Evolutionary conservation across 1,139 yeast genomes (phyloP).

Genomic region (Blastobotrys elegans): DNA sequence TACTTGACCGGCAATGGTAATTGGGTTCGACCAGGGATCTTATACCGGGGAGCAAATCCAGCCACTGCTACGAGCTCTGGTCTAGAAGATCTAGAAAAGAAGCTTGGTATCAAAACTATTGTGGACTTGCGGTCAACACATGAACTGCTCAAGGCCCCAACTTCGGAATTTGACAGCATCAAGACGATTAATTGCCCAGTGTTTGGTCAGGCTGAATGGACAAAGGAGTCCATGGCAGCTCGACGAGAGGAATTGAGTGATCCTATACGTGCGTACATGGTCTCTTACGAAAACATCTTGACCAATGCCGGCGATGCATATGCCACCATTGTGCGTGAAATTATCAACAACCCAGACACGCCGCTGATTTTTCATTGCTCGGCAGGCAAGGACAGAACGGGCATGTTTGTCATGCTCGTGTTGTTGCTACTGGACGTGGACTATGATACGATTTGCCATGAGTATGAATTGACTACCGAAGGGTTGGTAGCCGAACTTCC

Average conservation of each 20-base stretch:
- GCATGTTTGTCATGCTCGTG: conserved; percentile 63
- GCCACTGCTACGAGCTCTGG: conserved; percentile 46
- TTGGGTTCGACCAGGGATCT: conserved; percentile 48
- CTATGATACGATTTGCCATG: conserved; percentile 58
- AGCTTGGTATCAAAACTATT: conserved; percentile 45
- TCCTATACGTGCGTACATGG: conserved; percentile 58
- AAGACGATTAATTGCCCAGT: conserved; percentile 56
- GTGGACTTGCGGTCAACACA: conserved; percentile 66
- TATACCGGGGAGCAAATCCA: conserved; percentile 63
- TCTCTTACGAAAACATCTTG: conserved; percentile 58
- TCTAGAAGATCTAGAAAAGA: conserved; percentile 33
- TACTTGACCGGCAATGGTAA: conserved; percentile 45
- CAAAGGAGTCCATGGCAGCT: conserved; percentile 61
- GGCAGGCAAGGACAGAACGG: conserved; percentile 86
- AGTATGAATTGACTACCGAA: conserved; percentile 65
- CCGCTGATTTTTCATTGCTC: conserved; percentile 69
- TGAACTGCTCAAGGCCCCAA: conserved; percentile 52
- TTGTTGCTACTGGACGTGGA: conserved; percentile 62
- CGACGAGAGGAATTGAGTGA: conserved; percentile 53
- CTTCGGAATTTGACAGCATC: conserved; percentile 37
- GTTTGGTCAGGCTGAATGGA: conserved; percentile 50
- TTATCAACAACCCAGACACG: conserved; percentile 49
- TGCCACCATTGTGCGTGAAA: conserved; percentile 23
- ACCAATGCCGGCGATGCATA: conserved; percentile 39
- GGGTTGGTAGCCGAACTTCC: conserved; percentile 43